Percentiles rank a stretch among this genome's conserved stretches.
phyloP scores from a whole-genome alignment of 176 grass and related monocot species.

The Oryza coarctata region DNA sequence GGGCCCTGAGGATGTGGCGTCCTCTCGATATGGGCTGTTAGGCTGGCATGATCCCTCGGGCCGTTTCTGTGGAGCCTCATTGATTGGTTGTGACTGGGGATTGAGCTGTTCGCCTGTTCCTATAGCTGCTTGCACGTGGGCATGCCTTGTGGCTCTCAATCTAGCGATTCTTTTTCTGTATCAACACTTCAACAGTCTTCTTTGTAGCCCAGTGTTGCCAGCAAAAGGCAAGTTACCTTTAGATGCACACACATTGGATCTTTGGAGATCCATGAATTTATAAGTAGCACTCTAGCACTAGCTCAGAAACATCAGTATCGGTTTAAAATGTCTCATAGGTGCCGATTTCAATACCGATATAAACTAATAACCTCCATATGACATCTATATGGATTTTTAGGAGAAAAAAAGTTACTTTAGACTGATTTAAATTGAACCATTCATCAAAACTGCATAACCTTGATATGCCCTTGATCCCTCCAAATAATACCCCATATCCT shows the following conservation, averaged over 20 bases:
- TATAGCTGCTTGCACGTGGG: conserved; percentile 2
- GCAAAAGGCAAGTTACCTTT: background rate
- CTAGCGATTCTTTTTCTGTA: background rate
- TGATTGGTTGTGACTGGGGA: conserved; percentile 10
- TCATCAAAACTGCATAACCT: no score
- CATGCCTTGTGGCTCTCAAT: background rate
- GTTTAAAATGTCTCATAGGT: no score
- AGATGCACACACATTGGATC: background rate
- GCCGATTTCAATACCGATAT: no score
- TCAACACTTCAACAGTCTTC: background rate
- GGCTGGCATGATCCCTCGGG: background rate
- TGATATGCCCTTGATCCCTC: no score
- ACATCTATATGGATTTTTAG: no score
- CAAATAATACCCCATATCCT: no score
- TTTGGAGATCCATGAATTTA: background rate
- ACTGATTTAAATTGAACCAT: no score
- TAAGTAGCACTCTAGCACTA: background rate
- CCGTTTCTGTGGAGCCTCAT: background rate
- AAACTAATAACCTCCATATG: no score
- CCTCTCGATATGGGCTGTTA: conserved; percentile 25
- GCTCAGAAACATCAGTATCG: no score
- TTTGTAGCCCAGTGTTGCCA: background rate
- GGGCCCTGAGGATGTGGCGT: background rate
- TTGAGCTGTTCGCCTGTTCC: background rate
- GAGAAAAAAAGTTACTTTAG: no score